Conservation (phyloP, 228 moss, liverwort and hornwort genomes). For the Sphagnum fallax region DNA sequence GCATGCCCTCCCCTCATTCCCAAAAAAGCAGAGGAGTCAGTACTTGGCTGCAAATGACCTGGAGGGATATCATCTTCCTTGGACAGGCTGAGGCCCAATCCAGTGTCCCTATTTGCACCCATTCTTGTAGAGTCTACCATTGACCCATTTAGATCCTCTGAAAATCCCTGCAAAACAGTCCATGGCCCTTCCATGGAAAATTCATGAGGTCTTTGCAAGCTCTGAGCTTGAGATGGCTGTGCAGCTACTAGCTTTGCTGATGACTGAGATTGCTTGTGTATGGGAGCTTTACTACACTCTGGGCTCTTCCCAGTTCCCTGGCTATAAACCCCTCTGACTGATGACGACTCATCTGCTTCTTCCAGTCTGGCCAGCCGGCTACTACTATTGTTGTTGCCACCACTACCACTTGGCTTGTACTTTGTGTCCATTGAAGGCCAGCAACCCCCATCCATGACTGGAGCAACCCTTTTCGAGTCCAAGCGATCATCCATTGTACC, state of each 20-base stretch:
- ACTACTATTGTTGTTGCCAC: conserved; percentile 49
- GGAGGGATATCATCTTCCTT: conserved; percentile 58
- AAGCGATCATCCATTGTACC: conserved; percentile 54
- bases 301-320: conserved; percentile 60
- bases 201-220: conserved; percentile 50
- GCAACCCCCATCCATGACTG: conserved; percentile 41
- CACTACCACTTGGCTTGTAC: conserved; percentile 48
- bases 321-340: conserved; percentile 36
- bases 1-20: conserved; percentile 26
- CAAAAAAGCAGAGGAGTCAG: conserved; percentile 25
- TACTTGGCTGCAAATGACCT: conserved; percentile 43
- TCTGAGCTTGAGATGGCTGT: conserved; percentile 49
- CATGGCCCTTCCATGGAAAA: conserved; percentile 44
- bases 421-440: conserved; percentile 49
- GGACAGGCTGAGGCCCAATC: conserved; percentile 67
- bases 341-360: conserved; percentile 63
- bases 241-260: conserved; percentile 53
- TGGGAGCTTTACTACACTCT: conserved; percentile 57
- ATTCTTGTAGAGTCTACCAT: conserved; percentile 39
- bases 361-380: conserved; percentile 42
- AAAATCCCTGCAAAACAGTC: conserved; percentile 45
- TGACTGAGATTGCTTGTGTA: conserved; percentile 47
- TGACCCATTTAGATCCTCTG: conserved; percentile 31
- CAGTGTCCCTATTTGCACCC: conserved; percentile 46
- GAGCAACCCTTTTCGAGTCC: conserved; percentile 59